Conservation (phyloP, 164 flowering plant species). For the Magnolia officinalis region DNA sequence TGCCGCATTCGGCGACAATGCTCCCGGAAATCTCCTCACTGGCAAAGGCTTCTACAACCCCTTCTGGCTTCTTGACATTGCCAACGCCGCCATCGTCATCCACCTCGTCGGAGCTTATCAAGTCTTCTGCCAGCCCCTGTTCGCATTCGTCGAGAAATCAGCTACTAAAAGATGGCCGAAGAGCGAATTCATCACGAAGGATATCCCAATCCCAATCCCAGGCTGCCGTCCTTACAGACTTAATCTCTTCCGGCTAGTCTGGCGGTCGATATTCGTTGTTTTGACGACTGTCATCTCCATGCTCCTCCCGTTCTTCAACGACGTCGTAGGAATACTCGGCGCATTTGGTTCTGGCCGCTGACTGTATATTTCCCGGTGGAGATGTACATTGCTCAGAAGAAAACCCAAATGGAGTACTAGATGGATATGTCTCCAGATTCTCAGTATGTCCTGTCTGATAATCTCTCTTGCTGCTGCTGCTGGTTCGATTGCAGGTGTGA, state of each 20-base stretch:
- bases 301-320: conserved; percentile 78
- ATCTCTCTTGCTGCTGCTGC: conserved; percentile 59
- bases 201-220: conserved; percentile 33
- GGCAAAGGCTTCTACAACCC: conserved; percentile 69
- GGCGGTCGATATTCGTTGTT: conserved; percentile 56
- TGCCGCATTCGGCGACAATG: conserved; percentile 57
- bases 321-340: conserved; percentile 61
- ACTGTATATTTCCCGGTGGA: conserved; percentile 74
- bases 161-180: conserved; percentile 38
- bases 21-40: conserved; percentile 57
- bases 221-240: conserved; percentile 34
- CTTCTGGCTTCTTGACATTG: conserved; percentile 61
- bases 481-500: conserved; percentile 57
- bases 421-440: conserved; percentile 57
- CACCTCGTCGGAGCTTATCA: conserved; percentile 75
- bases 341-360: conserved; percentile 78
- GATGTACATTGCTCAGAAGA: conserved; percentile 64
- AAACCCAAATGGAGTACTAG: conserved; percentile 51
- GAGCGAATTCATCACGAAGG: conserved; percentile 38
- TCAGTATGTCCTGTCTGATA: conserved; percentile 52
- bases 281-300: conserved; percentile 56
- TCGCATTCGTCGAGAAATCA: conserved; percentile 57
- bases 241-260: conserved; percentile 52
- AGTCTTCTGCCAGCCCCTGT: conserved; percentile 60
- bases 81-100: conserved; percentile 56